Base-by-base conservation (phyloP, 768 basidiomycete species). In the Hortiboletus campestris region DNA sequence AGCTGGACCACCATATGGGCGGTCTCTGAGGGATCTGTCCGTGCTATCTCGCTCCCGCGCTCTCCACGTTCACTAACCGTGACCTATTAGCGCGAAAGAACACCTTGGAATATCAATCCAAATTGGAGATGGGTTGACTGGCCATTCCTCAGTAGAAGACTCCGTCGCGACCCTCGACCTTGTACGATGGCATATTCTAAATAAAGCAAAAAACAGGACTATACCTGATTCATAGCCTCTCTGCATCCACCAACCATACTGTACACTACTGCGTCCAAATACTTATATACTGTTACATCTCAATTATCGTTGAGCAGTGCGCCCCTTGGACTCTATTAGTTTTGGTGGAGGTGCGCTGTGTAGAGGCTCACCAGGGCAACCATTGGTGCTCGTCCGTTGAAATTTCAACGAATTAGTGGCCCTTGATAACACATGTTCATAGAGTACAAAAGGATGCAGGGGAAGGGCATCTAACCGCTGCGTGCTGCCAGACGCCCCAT, bases 111-210 rank as follows among this genome's bases (percentile, higher is more conserved):
- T 81, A 58, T 78, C 80, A 54, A 98, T 99, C 52, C 96, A 99
- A 69, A 80, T 81, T 12, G 89, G 89, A 25, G 89, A 80, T 31
- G 83, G 82, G 8, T 79, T 81, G 13, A 77, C 78, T 8, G 95
- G 95, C 3, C 96, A 98, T 75, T 92, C 89, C 46, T 94, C 93
- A 0, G 76, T 91, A 1, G 94, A 95, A 70, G 96, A 98, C 73
- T 92, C 94, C 1, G 72, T 83, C 22, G 90, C 93, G 1, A 92
- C 96, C 2, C 78, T 98, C 39, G 89, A 98, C 64, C 82, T 96
- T 19, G 86, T 98, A 20, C 80, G 87, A 57, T 94, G 88, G 86
- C 84, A 86, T 70, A 74, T 95, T 46, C 69, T 87, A 59, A 85
- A 91, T 60, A 83, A 78, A 59, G 67, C 75, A 51, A 81, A 77